A percentile compares a stretch with the other conserved stretches of the same genome.
Conservation (phyloP, 2,329 filamentous ascomycete species). For the Diaporthe sp. region DNA sequence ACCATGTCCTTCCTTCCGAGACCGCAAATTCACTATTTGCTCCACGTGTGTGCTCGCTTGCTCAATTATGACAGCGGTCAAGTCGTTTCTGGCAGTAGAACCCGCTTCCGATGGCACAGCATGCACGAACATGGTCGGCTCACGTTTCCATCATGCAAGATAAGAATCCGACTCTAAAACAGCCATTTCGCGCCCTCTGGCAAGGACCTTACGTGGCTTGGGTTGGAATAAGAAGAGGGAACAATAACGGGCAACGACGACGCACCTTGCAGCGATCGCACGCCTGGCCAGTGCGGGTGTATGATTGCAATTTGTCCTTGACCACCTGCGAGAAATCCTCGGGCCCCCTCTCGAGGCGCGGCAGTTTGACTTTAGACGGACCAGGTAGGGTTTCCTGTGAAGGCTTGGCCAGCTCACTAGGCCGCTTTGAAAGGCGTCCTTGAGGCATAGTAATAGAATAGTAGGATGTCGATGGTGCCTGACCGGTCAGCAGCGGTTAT, state of each 20-base stretch:
- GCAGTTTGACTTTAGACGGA: conserved; percentile 60
- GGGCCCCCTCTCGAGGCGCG: conserved; percentile 60
- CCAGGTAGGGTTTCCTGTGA: conserved; percentile 47
- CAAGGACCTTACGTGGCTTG: neutral
- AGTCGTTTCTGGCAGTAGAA: neutral
- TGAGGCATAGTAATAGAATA: too few relatives aligned
- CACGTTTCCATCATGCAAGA: neutral
- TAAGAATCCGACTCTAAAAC: neutral
- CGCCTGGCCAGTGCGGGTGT: conserved; percentile 81
- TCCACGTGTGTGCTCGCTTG: neutral
- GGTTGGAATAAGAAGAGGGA: neutral
- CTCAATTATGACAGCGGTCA: conserved; percentile 2
- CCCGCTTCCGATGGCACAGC: neutral
- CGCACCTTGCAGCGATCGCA: conserved; percentile 90
- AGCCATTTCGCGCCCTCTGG: neutral
- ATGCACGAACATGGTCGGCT: neutral
- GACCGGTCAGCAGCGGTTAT: too few relatives aligned
- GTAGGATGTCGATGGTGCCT: too few relatives aligned
- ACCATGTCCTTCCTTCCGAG: neutral
- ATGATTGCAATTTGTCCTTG: conserved; percentile 68
- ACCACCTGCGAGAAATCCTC: conserved; percentile 69
- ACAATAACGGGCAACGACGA: neutral
- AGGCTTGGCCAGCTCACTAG: conserved; percentile 55
- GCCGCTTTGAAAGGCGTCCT: conserved; percentile 60
- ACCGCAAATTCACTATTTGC: too few relatives aligned